A percentile compares a stretch with the other conserved stretches of the same genome.
Conservation (phyloP, 805 yeast genomes). For the Hanseniaspora occidentalis region DNA sequence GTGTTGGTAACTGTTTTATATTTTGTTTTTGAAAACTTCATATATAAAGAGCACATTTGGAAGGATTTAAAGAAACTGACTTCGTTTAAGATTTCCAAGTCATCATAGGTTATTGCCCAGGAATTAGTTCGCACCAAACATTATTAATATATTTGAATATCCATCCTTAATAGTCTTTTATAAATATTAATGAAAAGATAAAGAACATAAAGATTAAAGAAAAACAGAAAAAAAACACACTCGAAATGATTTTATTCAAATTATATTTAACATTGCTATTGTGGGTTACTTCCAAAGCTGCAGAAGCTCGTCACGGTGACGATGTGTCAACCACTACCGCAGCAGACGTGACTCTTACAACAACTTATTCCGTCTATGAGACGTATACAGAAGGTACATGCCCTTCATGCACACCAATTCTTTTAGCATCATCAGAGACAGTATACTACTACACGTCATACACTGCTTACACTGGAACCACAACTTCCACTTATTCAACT, state of each 20-base stretch:
- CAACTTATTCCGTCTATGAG: not conserved
- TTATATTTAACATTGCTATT: not conserved
- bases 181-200: too few relatives aligned
- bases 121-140: too few relatives aligned
- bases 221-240: not conserved
- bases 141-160: too few relatives aligned
- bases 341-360: not conserved
- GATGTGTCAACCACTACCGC: not conserved
- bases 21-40: too few relatives aligned
- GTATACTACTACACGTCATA: not conserved
- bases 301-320: not conserved
- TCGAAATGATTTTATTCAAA: not conserved
- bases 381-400: not conserved
- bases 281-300: not conserved
- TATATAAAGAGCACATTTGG: too few relatives aligned
- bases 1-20: too few relatives aligned
- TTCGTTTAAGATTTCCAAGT: too few relatives aligned
- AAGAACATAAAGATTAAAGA: too few relatives aligned
- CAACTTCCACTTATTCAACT: conserved; percentile 4
- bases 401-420: not conserved
- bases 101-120: too few relatives aligned
- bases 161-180: too few relatives aligned
- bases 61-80: too few relatives aligned
- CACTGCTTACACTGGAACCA: conserved; percentile 2
- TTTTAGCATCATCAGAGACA: not conserved